Evolutionary conservation across 495 filamentous ascomycete species (phyloP).

Genomic region (Pyrenula massariospora): DNA sequence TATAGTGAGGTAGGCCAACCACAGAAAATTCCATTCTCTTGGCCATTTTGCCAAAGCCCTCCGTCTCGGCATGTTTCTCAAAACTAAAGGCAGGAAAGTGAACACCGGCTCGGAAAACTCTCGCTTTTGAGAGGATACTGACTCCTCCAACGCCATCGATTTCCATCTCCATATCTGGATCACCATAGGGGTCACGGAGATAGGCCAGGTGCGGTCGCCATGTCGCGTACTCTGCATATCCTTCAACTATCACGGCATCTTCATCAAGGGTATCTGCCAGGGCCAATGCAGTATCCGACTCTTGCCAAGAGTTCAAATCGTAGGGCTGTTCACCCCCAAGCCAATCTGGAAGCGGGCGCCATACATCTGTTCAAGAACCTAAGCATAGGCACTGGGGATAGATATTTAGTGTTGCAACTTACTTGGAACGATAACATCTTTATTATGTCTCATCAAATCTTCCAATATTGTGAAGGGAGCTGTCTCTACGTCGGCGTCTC

Average conservation of each 20-base stretch:
- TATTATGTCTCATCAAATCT: slow-evolving; percentile 97
- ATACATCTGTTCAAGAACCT: slow-evolving; percentile 61
- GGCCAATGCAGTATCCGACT: slow-evolving; percentile 90
- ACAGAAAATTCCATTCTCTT: slow-evolving; percentile 92
- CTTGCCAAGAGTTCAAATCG: slow-evolving; percentile 98
- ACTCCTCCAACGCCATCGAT: slow-evolving; percentile 97
- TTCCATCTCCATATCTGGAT: slow-evolving; percentile 99
- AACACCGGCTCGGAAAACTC: slow-evolving; percentile 84
- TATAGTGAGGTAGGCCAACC: slow-evolving; percentile 95
- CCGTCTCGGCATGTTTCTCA: slow-evolving; percentile 96
- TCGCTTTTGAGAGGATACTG: slow-evolving; percentile 92
- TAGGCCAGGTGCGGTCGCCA: slow-evolving; percentile 98
- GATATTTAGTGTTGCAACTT: slow-evolving; percentile 28
- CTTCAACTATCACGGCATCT: slow-evolving; percentile 98
- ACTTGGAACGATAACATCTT: slow-evolving; percentile 98
- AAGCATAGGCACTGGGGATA: slow-evolving; percentile 1
- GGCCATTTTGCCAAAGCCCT: slow-evolving; percentile 99
- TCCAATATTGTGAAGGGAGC: slow-evolving; percentile 93
- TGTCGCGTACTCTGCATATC: slow-evolving; percentile 97
- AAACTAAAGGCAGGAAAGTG: slow-evolving; percentile 99
- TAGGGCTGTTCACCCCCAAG: slow-evolving; percentile 98
- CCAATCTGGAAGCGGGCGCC: slow-evolving; percentile 97
- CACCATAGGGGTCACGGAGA: slow-evolving; percentile 90
- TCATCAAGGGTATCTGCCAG: slow-evolving; percentile 94
- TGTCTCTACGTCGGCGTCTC: slow-evolving; percentile 97